Evolutionary conservation across 768 basidiomycete species (phyloP).

Genomic region (Tylopilus rubrobrunneus): DNA sequence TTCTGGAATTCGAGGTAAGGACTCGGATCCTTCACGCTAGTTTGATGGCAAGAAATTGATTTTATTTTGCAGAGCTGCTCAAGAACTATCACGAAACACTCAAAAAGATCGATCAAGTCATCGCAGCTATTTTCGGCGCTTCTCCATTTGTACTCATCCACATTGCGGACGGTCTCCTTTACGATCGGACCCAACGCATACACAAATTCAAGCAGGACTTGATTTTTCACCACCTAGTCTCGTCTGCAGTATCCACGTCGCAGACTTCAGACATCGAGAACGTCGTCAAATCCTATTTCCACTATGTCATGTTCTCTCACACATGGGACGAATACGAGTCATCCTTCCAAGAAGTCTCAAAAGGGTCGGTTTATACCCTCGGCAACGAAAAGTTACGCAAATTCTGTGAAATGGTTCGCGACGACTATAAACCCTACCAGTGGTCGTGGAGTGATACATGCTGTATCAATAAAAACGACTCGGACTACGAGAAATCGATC

Average conservation of each 20-base stretch:
- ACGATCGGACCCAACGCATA: not conserved
- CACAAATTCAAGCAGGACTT: not conserved
- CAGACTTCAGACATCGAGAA: not conserved
- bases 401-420: slow-evolving; percentile 7
- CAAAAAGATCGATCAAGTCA: not conserved
- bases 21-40: not conserved
- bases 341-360: slow-evolving; percentile 1
- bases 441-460: not conserved
- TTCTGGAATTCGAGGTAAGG: not conserved
- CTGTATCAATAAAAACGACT: not conserved
- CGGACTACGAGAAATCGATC: not conserved
- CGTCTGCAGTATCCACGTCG: not conserved
- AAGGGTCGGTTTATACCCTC: not conserved
- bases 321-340: slow-evolving; percentile 14
- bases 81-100: not conserved
- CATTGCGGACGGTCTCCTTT: not conserved
- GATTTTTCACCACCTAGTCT: not conserved
- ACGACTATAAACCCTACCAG: not conserved
- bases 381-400: slow-evolving; percentile 8
- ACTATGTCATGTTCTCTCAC: slow-evolving; percentile 19
- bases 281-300: not conserved
- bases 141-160: not conserved
- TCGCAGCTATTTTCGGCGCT: not conserved
- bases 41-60: not conserved
- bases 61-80: not conserved